phyloP scores from a whole-genome alignment of 108 stramenopile genomes.

The Cafeteria roenbergensis region DNA sequence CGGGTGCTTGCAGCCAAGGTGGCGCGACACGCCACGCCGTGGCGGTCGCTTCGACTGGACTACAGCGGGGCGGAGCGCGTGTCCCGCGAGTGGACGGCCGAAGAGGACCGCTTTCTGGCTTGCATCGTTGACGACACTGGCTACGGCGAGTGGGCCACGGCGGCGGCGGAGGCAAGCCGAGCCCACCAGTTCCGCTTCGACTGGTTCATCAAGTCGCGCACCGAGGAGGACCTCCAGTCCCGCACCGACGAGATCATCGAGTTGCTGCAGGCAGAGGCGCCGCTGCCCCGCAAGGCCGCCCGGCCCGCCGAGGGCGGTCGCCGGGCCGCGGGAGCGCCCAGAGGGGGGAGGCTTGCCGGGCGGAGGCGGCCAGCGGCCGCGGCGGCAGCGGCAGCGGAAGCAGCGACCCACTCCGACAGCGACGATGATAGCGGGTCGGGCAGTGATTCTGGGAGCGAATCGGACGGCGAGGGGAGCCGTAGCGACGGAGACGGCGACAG shows the following conservation, averaged over 20 bases:
- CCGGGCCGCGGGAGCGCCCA: no score
- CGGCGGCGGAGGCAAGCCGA: conserved; percentile 74
- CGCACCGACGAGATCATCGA: conserved; percentile 59
- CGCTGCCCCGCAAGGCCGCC: conserved; percentile 22
- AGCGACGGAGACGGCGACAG: no score
- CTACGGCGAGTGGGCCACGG: conserved; percentile 69
- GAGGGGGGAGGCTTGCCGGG: no score
- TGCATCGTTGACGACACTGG: conserved; percentile 89
- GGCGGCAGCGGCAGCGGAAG: no score
- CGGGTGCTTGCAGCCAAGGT: conserved; percentile 56
- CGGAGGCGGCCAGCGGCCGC: no score
- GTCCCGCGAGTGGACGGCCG: conserved; percentile 47
- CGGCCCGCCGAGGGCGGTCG: not conserved
- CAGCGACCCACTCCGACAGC: no score
- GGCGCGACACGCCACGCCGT: conserved; percentile 32
- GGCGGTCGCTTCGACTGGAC: conserved; percentile 59
- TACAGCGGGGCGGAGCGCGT: conserved; percentile 52
- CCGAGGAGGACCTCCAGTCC: conserved; percentile 71
- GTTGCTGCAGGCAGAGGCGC: conserved; percentile 44
- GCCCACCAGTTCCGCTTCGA: conserved; percentile 92
- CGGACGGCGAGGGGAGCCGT: no score
- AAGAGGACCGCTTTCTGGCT: conserved; percentile 88
- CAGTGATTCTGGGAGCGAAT: no score
- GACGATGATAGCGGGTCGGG: no score
- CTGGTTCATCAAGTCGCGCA: conserved; percentile 94